Percentiles rank a stretch among this genome's conserved stretches.
These are phyloP conservation scores for Trichoderma sp. DNA, from an alignment of 2,329 filamentous ascomycete species.

Conservation along the genomic window DNA sequence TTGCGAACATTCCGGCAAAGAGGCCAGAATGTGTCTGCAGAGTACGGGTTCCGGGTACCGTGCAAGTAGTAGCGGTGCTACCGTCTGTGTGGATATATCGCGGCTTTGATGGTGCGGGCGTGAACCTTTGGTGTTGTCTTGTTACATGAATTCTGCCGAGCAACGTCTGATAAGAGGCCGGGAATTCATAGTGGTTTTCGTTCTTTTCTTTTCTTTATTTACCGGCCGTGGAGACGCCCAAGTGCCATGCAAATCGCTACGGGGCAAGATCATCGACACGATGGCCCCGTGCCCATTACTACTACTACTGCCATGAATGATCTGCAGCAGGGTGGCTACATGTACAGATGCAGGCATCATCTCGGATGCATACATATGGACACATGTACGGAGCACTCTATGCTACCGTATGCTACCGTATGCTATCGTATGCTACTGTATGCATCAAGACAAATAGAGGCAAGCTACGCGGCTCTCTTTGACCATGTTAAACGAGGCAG, in stretches of 20 bases:
- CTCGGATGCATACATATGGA: neutral
- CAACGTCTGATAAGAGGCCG: neutral
- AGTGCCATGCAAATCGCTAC: neutral
- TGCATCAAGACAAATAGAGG: constrained; percentile 5
- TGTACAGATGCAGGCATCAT: constrained; percentile 15
- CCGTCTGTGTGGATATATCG: neutral
- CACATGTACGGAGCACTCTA: neutral
- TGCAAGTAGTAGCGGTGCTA: neutral
- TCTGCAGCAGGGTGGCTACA: constrained; percentile 19
- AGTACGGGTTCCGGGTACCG: neutral
- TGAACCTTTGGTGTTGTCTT: neutral
- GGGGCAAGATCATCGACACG: constrained; percentile 5
- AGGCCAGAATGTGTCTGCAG: neutral
- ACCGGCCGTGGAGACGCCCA: neutral
- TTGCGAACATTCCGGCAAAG: constrained; percentile 3
- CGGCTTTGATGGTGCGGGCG: neutral
- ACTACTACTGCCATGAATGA: constrained; percentile 11
- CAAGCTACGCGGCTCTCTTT: neutral
- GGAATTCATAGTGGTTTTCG: neutral
- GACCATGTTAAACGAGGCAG: neutral
- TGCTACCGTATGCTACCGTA: no score
- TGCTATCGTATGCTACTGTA: no score
- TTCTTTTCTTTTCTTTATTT: neutral
- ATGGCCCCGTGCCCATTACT: constrained; percentile 15
- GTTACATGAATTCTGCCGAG: neutral